Evolutionary conservation across 179 eudicot genomes (phyloP).

Genomic region (Nepenthes alata): DNA sequence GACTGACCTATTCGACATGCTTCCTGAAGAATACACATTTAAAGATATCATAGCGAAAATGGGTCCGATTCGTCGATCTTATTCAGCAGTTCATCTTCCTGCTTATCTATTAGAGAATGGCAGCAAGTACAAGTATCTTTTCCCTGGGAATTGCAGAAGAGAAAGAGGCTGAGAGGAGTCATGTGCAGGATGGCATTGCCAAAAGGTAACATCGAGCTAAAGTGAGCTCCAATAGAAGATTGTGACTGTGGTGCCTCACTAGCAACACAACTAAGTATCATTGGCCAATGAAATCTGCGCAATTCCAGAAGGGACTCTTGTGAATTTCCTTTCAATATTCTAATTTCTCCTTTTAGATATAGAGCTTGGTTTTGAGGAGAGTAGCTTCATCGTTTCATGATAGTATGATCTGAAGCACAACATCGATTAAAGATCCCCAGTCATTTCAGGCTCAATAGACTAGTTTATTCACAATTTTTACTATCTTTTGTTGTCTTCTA

Average conservation of each 20-base stretch:
- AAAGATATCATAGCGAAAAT: slow-evolving; percentile 11
- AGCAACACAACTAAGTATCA: too few species aligned
- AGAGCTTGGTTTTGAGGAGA: too few species aligned
- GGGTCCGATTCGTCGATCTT: slow-evolving; percentile 12
- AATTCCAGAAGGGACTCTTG: too few species aligned
- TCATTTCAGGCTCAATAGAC: background rate
- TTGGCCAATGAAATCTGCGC: too few species aligned
- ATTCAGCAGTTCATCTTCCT: slow-evolving; percentile 12
- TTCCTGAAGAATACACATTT: slow-evolving; percentile 11
- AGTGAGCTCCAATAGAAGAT: background rate
- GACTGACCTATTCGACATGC: slow-evolving; percentile 7
- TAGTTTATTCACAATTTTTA: too few species aligned
- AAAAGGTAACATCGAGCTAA: background rate
- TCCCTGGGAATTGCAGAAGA: slow-evolving; percentile 13
- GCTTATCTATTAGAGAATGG: slow-evolving; percentile 9
- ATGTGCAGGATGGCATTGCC: background rate
- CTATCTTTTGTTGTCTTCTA: too few species aligned
- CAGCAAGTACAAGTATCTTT: slow-evolving; percentile 6
- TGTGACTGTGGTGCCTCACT: background rate
- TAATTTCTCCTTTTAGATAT: too few species aligned
- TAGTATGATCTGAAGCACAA: too few species aligned
- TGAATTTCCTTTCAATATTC: too few species aligned
- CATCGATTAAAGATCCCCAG: background rate
- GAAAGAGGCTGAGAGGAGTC: slow-evolving; percentile 6
- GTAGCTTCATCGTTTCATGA: too few species aligned